These are phyloP conservation scores for Diaporthe amygdali DNA, from an alignment of 2,329 filamentous ascomycete genomes.

Conservation along the genomic window DNA sequence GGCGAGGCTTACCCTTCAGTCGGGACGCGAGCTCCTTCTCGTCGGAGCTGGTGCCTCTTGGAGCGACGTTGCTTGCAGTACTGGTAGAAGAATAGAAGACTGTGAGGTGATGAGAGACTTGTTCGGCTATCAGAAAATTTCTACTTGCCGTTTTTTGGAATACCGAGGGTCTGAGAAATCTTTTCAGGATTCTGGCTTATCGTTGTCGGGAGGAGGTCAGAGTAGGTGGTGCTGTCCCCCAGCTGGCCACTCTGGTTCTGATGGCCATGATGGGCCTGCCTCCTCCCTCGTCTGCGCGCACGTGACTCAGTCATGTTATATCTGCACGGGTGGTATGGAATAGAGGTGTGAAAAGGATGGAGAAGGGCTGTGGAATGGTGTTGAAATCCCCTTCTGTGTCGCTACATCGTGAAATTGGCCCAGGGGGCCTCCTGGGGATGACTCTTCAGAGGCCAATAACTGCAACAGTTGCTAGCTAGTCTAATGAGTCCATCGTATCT, in stretches of 20 bases:
- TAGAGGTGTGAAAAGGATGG: not conserved
- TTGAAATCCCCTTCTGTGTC: no score
- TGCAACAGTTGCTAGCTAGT: no score
- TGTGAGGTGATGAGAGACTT: not conserved
- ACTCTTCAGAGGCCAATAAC: no score
- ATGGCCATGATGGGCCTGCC: not conserved
- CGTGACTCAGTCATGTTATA: not conserved
- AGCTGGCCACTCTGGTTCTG: not conserved
- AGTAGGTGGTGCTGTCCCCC: not conserved
- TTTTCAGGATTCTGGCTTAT: not conserved
- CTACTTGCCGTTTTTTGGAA: not conserved
- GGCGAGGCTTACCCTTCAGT: not conserved
- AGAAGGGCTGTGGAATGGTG: no score
- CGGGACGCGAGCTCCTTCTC: not conserved
- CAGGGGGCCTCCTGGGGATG: no score
- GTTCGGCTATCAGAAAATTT: fast-evolving
- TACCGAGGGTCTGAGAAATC: not conserved
- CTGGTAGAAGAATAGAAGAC: not conserved
- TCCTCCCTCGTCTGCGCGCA: not conserved
- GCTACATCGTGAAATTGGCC: no score
- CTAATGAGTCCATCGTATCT: no score
- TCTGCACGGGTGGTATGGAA: no score
- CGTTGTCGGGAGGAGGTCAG: not conserved
- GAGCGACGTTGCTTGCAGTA: not conserved
- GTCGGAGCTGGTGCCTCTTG: no score